These are phyloP conservation scores for Plasmodium yoelii DNA, from an alignment of 169 alveolate genomes.

Conservation along the genomic window DNA sequence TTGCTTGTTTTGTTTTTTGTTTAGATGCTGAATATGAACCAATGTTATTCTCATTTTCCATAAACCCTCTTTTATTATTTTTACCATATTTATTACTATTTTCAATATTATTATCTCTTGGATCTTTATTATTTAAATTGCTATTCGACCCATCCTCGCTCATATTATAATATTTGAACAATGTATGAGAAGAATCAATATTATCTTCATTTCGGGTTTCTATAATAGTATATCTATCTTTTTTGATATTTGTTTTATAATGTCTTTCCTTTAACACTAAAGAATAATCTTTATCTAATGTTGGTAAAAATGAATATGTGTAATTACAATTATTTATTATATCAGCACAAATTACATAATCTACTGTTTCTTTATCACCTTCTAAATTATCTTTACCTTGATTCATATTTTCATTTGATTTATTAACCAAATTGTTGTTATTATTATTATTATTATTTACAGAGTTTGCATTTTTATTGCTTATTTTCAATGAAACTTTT, in stretches of 20 bases:
- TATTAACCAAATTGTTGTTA: constrained; percentile 25
- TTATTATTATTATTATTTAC: constrained; percentile 15
- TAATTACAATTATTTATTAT: constrained; percentile 40
- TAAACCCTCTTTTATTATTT: constrained; percentile 26
- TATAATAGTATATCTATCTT: constrained; percentile 59
- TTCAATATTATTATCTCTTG: background rate
- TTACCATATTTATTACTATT: constrained; percentile 16
- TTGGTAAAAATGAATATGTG: constrained; percentile 67
- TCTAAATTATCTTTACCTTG: constrained; percentile 30
- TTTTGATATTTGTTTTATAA: constrained; percentile 69
- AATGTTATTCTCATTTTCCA: constrained; percentile 24
- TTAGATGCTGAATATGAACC: constrained; percentile 30
- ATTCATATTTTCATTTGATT: constrained; percentile 32
- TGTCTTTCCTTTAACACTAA: constrained; percentile 71
- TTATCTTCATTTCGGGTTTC: constrained; percentile 75
- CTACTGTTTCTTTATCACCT: constrained; percentile 20
- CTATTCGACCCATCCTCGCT: constrained; percentile 13
- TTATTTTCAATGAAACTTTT: constrained; percentile 28
- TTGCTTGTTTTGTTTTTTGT: constrained; percentile 57
- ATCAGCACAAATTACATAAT: constrained; percentile 70
- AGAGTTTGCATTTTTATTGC: constrained; percentile 4
- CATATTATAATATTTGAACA: constrained; percentile 64
- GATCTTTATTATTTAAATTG: constrained; percentile 1
- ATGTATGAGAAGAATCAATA: constrained; percentile 68
- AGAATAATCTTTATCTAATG: constrained; percentile 69